Percentiles rank a stretch among this genome's conserved stretches.
Conservation (phyloP, 345 rosid genomes). For the Sisymbrium altissimum region DNA sequence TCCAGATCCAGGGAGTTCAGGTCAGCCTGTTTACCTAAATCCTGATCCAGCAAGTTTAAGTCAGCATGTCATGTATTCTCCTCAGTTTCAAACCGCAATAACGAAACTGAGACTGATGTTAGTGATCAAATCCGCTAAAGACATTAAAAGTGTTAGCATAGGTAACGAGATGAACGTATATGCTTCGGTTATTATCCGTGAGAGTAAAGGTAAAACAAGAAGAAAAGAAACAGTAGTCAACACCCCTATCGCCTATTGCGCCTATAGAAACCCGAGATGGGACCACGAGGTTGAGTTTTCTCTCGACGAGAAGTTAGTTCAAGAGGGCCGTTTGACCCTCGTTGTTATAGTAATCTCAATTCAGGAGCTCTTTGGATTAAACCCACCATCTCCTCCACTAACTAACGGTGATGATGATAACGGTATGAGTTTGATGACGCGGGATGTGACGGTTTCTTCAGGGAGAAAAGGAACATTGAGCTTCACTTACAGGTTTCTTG, state of each 20-base stretch:
- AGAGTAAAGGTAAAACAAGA: too few relatives aligned
- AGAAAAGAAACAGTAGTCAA: constrained; percentile 33
- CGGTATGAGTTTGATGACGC: constrained; percentile 38
- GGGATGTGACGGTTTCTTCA: constrained; percentile 33
- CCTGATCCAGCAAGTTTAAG: neutral
- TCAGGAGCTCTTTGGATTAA: constrained; percentile 39
- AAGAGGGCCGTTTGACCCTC: constrained; percentile 40
- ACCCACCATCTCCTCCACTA: neutral
- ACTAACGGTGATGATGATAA: neutral
- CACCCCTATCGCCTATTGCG: constrained; percentile 35
- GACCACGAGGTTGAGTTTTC: constrained; percentile 51
- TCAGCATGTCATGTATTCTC: neutral
- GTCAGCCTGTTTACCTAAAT: neutral
- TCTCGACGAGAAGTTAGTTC: constrained; percentile 37
- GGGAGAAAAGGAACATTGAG: neutral
- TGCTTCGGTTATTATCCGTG: constrained; percentile 27
- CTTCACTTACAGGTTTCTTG: neutral
- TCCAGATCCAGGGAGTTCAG: neutral
- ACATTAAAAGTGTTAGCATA: constrained; percentile 47
- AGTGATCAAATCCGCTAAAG: constrained; percentile 50
- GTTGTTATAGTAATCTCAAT: constrained; percentile 48
- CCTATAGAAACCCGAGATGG: constrained; percentile 61
- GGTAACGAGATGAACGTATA: constrained; percentile 63
- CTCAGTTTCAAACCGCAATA: constrained; percentile 8
- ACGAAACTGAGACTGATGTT: constrained; percentile 41